Conservation (phyloP, 2,329 filamentous ascomycete species). For the Fusarium acutatum region DNA sequence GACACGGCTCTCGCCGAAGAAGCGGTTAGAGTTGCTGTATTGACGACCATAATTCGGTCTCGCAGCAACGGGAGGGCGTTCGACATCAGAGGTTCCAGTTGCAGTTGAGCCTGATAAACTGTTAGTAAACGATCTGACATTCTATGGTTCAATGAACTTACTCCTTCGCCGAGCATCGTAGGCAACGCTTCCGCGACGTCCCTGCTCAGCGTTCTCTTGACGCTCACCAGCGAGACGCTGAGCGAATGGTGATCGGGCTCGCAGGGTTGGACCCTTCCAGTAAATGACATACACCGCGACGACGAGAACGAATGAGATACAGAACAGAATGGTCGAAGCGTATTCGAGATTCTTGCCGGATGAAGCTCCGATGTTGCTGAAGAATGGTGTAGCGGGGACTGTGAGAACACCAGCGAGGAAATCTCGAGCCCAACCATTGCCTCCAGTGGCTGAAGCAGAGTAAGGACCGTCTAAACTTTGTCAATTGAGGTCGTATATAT, state of each 20-base stretch:
- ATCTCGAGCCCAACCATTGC: slow-evolving; percentile 78
- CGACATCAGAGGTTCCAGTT: slow-evolving; percentile 1
- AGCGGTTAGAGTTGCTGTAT: slow-evolving; percentile 52
- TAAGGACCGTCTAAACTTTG: slow-evolving; percentile 62
- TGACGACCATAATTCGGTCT: slow-evolving; percentile 38
- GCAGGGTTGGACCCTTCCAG: slow-evolving; percentile 68
- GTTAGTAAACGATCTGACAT: not conserved
- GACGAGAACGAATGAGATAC: slow-evolving; percentile 68
- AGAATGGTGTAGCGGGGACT: slow-evolving; percentile 72
- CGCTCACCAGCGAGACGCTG: slow-evolving; percentile 64
- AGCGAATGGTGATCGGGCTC: slow-evolving; percentile 70
- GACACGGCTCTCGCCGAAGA: slow-evolving; percentile 53
- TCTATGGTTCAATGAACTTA: slow-evolving; percentile 20
- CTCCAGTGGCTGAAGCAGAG: slow-evolving; percentile 77
- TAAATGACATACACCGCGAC: slow-evolving; percentile 73
- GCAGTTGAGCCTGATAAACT: slow-evolving; percentile 34
- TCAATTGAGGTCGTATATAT: not conserved
- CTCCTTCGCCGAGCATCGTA: slow-evolving; percentile 40
- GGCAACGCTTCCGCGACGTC: slow-evolving; percentile 42
- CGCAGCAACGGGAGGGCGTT: slow-evolving; percentile 19
- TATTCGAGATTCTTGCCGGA: slow-evolving; percentile 63
- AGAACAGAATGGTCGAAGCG: slow-evolving; percentile 70
- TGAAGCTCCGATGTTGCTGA: slow-evolving; percentile 61
- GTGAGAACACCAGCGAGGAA: slow-evolving; percentile 78
- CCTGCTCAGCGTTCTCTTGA: slow-evolving; percentile 41